Base-by-base conservation (phyloP, 2,329 filamentous ascomycete genomes). In the Stylonectria norvegica region DNA sequence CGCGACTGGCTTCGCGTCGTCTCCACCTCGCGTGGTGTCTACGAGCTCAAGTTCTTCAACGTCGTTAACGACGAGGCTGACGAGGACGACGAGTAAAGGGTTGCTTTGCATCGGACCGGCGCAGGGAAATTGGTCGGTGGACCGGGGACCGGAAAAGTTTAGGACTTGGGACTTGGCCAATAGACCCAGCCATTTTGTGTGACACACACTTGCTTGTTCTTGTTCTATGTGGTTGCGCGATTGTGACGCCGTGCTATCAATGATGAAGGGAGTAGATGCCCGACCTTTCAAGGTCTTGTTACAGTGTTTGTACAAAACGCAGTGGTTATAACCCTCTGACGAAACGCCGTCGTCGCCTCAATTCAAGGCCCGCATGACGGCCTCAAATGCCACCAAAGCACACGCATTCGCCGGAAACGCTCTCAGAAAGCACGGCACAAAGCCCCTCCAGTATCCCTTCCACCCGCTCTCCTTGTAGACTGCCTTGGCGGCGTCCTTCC, bases 21-120 rank as follows among this genome's bases (percentile, higher is more conserved):
- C 67, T 94, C 89, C 61, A 97, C 91, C 70, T 89, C 86, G 71
- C 91, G 91, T 79, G 91, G 93, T 69, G 90, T 96, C 57, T 98
- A 98, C 80, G 90, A 96, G 81, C 86, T 98, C 75, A 90, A 95
- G 80, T 98, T 98, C 90, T 98, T 95, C 89, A 98, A 98, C 81
- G 90, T 98, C 68, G 91, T 96, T 66, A 93, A 95, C 74, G 93
- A 98, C 71, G 91, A 90, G 70, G 90, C 81, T 61, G 93, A 97
- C 60, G 93, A 98, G 67, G 93, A 98, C 69, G 93, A 98, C 67
- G 93, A 98, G 73, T 98, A 96, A 81, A 83, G 62, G 61, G 47
- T 45, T 45, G 37, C 31, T 49, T 47, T 42, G 48, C 45, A 52
- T 58, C 41, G 40, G 47, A 48, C 41, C 50, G 55, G 55, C 55